These are phyloP conservation scores for Raphanus raphanistrum DNA, from an alignment of 345 rosid species.

Conservation along the genomic window DNA sequence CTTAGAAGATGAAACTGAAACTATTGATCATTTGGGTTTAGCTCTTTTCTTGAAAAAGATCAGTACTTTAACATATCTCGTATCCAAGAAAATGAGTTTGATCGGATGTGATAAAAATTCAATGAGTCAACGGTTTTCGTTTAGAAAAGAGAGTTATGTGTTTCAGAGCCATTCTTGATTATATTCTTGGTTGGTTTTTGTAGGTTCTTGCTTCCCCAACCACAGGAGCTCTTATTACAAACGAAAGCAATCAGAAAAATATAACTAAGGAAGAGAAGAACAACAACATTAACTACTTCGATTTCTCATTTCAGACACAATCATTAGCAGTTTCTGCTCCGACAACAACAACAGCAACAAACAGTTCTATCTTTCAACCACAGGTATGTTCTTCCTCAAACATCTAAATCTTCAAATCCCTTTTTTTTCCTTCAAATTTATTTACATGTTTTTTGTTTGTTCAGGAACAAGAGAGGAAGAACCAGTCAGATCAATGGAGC, in stretches of 20 bases:
- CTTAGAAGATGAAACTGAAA: neutral
- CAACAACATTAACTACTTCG: slow-evolving; percentile 41
- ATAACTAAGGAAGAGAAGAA: slow-evolving; percentile 37
- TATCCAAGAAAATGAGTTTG: slow-evolving; percentile 11
- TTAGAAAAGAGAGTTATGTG: neutral
- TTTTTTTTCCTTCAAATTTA: neutral
- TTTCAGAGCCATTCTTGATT: slow-evolving; percentile 8
- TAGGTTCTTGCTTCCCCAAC: slow-evolving; percentile 82
- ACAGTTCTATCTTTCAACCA: slow-evolving; percentile 32
- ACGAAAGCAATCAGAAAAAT: slow-evolving; percentile 32
- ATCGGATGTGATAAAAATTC: slow-evolving; percentile 20
- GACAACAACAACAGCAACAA: slow-evolving; percentile 33
- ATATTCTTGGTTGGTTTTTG: slow-evolving; percentile 6
- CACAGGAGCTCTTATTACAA: slow-evolving; percentile 59
- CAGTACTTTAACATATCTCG: slow-evolving; percentile 7
- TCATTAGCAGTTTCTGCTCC: slow-evolving; percentile 36
- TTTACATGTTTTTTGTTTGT: neutral
- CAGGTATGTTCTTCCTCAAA: neutral
- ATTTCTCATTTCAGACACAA: slow-evolving; percentile 76
- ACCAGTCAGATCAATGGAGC: slow-evolving; percentile 17
- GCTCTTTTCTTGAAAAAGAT: neutral
- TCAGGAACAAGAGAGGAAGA: neutral
- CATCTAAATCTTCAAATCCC: neutral
- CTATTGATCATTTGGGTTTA: neutral
- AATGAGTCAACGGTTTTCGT: slow-evolving; percentile 9